Evolutionary conservation across 805 yeast genomes (phyloP).

Genomic region (Ogataea nonfermentans): DNA sequence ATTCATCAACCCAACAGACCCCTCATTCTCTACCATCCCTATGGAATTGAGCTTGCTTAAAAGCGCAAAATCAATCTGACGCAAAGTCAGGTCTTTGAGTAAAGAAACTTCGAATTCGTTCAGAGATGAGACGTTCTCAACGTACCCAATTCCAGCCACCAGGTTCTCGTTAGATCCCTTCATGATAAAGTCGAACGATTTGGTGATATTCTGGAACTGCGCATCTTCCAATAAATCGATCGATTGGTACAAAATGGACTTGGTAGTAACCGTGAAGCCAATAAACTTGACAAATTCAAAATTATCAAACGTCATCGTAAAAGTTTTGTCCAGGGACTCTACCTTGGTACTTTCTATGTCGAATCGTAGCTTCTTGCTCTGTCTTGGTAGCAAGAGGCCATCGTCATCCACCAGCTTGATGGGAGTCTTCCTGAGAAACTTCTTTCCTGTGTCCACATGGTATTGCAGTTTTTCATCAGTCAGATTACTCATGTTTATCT

Average conservation of each 20-base stretch:
- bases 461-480: constrained; percentile 39
- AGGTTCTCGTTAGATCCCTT: constrained; percentile 12
- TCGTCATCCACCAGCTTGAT: constrained; percentile 18
- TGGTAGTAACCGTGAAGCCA: constrained; percentile 22
- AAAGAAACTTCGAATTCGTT: constrained; percentile 16
- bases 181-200: constrained; percentile 24
- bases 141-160: constrained; percentile 6
- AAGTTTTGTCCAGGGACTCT: constrained; percentile 20
- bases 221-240: constrained; percentile 28
- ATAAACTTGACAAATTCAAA: constrained; percentile 19
- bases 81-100: constrained; percentile 20
- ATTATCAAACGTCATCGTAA: constrained; percentile 12
- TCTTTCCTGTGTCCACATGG: constrained; percentile 35
- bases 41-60: constrained; percentile 18
- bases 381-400: constrained; percentile 28
- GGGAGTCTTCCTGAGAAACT: constrained; percentile 19
- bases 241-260: constrained; percentile 38
- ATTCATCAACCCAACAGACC: constrained; percentile 21
- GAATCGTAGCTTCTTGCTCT: constrained; percentile 29
- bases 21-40: constrained; percentile 25
- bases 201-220: constrained; percentile 25
- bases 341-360: constrained; percentile 13
- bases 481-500: constrained; percentile 34
- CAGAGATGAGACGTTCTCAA: constrained; percentile 12
- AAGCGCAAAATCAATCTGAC: constrained; percentile 10